A percentile compares a stretch with the other conserved stretches of the same genome.
Conservation (phyloP, 768 basidiomycete species). For the Hericium erinaceus region DNA sequence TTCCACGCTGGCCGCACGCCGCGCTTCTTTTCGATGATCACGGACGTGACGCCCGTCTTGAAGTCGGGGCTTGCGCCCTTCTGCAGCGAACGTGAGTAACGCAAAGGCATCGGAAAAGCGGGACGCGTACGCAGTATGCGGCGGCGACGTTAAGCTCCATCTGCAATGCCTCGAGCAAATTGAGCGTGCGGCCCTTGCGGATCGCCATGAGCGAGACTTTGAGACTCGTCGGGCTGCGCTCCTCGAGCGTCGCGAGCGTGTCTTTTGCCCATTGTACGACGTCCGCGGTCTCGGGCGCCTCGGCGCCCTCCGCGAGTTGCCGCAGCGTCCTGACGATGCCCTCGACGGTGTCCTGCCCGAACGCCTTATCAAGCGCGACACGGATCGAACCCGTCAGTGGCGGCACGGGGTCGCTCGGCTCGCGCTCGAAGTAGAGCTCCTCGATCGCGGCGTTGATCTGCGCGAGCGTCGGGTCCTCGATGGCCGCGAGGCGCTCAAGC, state of each 20-base stretch:
- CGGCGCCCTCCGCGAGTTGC: constrained; percentile 23
- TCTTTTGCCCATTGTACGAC: constrained; percentile 67
- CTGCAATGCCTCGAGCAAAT: constrained; percentile 57
- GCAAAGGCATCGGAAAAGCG: neutral
- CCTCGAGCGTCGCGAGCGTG: constrained; percentile 52
- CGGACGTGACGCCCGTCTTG: constrained; percentile 64
- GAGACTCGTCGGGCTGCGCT: constrained; percentile 86
- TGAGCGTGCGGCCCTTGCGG: constrained; percentile 54
- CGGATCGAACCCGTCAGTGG: constrained; percentile 55
- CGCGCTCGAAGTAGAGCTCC: constrained; percentile 48
- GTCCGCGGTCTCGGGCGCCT: constrained; percentile 28
- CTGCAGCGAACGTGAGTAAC: constrained; percentile 27
- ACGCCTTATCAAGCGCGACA: constrained; percentile 73
- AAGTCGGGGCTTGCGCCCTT: constrained; percentile 79
- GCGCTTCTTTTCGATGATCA: constrained; percentile 45
- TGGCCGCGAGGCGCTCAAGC: constrained; percentile 52
- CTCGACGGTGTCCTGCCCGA: constrained; percentile 62
- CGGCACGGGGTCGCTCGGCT: constrained; percentile 42
- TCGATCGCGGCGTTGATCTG: constrained; percentile 64
- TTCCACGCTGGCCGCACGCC: constrained; percentile 59
- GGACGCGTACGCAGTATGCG: constrained; percentile 72
- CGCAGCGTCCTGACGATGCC: constrained; percentile 53
- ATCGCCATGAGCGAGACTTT: constrained; percentile 82
- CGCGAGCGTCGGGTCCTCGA: constrained; percentile 39
- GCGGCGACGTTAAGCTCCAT: constrained; percentile 87